phyloP scores from a whole-genome alignment of 1,284 basidiomycete genomes.

The Rhizoctonia solani region DNA sequence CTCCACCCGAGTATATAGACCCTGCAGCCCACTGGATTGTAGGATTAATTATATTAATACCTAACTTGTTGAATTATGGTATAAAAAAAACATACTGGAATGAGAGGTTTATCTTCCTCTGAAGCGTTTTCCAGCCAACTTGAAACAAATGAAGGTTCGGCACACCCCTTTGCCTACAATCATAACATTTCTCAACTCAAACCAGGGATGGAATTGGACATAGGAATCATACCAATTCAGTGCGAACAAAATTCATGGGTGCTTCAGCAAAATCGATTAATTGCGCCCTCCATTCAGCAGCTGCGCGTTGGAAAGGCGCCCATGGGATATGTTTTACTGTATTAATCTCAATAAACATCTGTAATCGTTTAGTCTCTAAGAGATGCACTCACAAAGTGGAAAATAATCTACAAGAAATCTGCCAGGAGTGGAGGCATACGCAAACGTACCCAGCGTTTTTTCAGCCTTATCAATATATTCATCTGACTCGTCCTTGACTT shows the following conservation, averaged over 20 bases:
- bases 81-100: not conserved
- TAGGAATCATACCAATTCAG: constrained; percentile 1
- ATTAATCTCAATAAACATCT: not conserved
- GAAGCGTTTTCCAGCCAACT: not conserved
- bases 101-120: not conserved
- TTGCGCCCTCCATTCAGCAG: not conserved
- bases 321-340: constrained; percentile 20
- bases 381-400: constrained; percentile 2
- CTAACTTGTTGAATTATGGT: too few species aligned
- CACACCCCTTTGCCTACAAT: not conserved
- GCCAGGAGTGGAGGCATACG: not conserved
- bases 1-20: constrained; percentile 16
- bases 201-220: not conserved
- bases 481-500: not conserved
- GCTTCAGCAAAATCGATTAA: not conserved
- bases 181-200: too few species aligned
- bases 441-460: not conserved
- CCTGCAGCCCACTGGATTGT: constrained; percentile 20
- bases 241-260: constrained; percentile 5
- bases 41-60: too few species aligned
- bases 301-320: not conserved
- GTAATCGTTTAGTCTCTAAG: too few species aligned
- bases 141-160: constrained; percentile 1
- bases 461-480: constrained; percentile 11
- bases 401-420: constrained; percentile 9